These are phyloP conservation scores for Metrosideros polymorpha DNA, from an alignment of 441 rosid genomes.

Conservation along the genomic window DNA sequence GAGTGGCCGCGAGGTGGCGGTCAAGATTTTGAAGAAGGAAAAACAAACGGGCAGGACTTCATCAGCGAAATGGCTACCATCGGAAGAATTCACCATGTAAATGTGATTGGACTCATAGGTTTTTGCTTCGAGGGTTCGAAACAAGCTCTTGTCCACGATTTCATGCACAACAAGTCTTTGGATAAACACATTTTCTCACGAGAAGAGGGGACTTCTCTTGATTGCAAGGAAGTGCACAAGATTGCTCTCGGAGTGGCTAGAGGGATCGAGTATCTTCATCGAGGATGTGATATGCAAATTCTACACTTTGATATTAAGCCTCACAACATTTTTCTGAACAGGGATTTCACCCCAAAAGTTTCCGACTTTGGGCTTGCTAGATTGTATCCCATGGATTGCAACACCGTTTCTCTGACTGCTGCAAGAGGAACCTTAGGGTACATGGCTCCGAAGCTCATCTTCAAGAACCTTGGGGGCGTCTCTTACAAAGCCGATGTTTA, in stretches of 20 bases:
- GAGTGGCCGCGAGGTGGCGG: neutral
- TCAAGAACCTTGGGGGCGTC: neutral
- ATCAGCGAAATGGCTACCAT: too few species aligned
- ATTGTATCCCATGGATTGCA: neutral
- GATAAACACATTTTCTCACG: neutral
- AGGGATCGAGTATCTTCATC: neutral
- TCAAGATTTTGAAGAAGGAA: neutral
- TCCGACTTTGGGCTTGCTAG: neutral
- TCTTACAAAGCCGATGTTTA: neutral
- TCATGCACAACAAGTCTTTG: neutral
- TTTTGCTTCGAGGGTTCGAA: neutral
- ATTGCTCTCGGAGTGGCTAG: neutral
- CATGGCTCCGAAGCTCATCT: neutral
- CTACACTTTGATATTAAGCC: neutral
- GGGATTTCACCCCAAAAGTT: neutral
- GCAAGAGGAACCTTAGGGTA: neutral
- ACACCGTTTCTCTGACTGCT: neutral
- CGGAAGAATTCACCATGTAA: neutral
- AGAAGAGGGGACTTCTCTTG: neutral
- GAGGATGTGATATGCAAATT: neutral
- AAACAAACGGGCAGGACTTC: too few species aligned
- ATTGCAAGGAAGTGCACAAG: neutral
- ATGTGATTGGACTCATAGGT: neutral
- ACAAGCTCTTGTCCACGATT: too few species aligned
- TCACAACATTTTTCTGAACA: neutral